Base-by-base conservation (phyloP, 129 eudicot species). In the Kitagawia praeruptora region DNA sequence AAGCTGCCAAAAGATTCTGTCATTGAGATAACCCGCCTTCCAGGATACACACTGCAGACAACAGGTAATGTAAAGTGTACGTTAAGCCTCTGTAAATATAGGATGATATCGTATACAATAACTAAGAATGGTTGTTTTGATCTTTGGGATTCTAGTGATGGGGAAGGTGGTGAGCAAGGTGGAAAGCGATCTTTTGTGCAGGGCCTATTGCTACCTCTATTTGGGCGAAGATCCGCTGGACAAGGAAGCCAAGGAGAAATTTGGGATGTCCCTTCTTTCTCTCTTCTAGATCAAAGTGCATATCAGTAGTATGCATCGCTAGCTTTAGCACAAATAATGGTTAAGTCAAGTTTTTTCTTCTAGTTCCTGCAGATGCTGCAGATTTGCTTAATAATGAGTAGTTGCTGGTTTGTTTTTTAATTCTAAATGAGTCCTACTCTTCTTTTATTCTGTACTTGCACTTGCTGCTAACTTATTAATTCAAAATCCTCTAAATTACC, bases 21-120 rank as follows among this genome's bases (percentile, higher is more conserved):
- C 54, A 86, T 91, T 76, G 92, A 91, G 84, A 87, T 89, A 56
- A 75, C 90, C 42, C 87, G 92, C 88, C 93, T 84, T 84, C 91
- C 93, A 16, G 97, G 93, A 71, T 86, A 83, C 79, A 77, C 84
- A 75, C 89, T 91, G 82, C 92, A 91, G 85, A 87, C 90, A 81
- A 91, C 82, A 84, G 97, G 97, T 89, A 75, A 6, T 28, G 15
- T 25, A 0, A 18, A 75, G 11, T 7, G 8, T 19, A 3, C 27
- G 53, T 8, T 44, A 85, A 70, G 49, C 42, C 44, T 39, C 76
- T 39, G 41, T 21, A 34, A 23, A n/a, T 42, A n/a, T 4, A 25
- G 47, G 47, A n/a, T 77, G 39, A 34, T 5, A 41, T 31, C 69
- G 7, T 46, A 63, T 6, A 9, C 54, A 56, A 37, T 47, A 37